These are phyloP conservation scores for Coemansia sp. DNA, from an alignment of 192 early-diverging fungal genomes.

Conservation along the genomic window DNA sequence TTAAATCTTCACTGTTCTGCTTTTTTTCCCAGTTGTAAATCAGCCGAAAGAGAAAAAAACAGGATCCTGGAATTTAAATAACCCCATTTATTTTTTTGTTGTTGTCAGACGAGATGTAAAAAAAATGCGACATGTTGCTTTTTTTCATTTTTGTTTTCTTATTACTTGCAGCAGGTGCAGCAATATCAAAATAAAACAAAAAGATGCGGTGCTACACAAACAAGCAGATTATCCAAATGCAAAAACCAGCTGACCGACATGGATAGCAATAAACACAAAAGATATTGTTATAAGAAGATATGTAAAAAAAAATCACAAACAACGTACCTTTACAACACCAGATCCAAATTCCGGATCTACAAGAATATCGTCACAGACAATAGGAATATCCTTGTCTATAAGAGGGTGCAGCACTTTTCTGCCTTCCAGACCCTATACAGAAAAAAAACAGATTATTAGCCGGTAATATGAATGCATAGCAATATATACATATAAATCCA, in stretches of 20 bases:
- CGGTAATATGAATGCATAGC: not conserved
- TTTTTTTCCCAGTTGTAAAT: slow-evolving; percentile 7
- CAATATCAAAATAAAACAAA: too few species aligned
- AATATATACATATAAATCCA: not conserved
- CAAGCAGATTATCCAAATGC: not conserved
- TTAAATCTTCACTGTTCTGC: too few species aligned
- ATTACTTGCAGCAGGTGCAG: too few species aligned
- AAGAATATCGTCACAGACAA: slow-evolving; percentile 79
- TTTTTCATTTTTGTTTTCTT: too few species aligned
- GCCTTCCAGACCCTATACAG: slow-evolving; percentile 60
- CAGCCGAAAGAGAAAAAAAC: not conserved
- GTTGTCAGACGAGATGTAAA: too few species aligned
- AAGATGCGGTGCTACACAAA: not conserved
- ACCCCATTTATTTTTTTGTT: not conserved
- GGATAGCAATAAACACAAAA: slow-evolving; percentile 6
- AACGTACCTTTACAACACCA: slow-evolving; percentile 87
- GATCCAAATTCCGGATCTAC: slow-evolving; percentile 93
- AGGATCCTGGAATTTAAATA: too few species aligned
- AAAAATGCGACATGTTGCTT: too few species aligned
- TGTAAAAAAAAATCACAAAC: not conserved
- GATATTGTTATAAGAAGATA: not conserved
- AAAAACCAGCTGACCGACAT: not conserved
- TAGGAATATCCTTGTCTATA: slow-evolving; percentile 68
- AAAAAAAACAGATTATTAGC: not conserved
- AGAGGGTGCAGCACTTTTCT: slow-evolving; percentile 40